Percentiles rank a stretch among this genome's conserved stretches.
Evolutionary conservation across 495 filamentous ascomycete species (phyloP).

Genomic region (Xylaria acuta): DNA sequence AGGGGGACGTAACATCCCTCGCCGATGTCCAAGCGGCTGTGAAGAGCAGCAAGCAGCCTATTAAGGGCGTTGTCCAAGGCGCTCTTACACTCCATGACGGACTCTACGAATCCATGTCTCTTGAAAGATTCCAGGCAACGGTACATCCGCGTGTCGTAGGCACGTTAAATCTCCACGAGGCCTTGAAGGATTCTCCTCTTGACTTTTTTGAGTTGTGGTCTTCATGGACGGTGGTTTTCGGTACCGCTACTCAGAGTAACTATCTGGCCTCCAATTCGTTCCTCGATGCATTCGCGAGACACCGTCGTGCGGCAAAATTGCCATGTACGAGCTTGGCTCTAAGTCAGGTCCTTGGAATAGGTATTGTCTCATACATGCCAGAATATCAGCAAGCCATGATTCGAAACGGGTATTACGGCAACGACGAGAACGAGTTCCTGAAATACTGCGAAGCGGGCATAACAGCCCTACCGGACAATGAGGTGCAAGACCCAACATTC

Average conservation of each 20-base stretch:
- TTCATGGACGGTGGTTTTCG: not conserved
- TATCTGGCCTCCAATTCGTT: conserved; percentile 64
- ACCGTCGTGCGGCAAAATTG: conserved; percentile 20
- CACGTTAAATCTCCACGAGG: conserved; percentile 5
- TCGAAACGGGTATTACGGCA: conserved; percentile 1
- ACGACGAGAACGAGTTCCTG: conserved; percentile 10
- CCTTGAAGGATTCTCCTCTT: not conserved
- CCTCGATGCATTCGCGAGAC: conserved; percentile 48
- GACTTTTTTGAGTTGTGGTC: conserved; percentile 16
- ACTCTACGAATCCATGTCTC: not conserved
- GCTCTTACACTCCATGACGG: not conserved
- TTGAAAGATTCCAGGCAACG: not conserved
- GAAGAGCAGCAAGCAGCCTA: conserved; percentile 46
- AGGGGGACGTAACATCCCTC: conserved; percentile 37
- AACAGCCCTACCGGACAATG: not conserved
- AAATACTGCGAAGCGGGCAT: not conserved
- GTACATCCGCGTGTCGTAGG: not conserved
- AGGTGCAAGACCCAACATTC: not conserved
- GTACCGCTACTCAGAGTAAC: conserved; percentile 49
- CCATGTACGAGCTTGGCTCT: not conserved
- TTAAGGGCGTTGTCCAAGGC: conserved; percentile 3
- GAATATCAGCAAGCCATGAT: conserved; percentile 11
- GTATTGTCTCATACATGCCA: not conserved
- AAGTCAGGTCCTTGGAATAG: not conserved
- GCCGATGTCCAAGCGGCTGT: conserved; percentile 29